A percentile compares a stretch with the other conserved stretches of the same genome.
phyloP scores from a whole-genome alignment of 176 grass and related monocot genomes.

The Coix lacrymajobi region DNA sequence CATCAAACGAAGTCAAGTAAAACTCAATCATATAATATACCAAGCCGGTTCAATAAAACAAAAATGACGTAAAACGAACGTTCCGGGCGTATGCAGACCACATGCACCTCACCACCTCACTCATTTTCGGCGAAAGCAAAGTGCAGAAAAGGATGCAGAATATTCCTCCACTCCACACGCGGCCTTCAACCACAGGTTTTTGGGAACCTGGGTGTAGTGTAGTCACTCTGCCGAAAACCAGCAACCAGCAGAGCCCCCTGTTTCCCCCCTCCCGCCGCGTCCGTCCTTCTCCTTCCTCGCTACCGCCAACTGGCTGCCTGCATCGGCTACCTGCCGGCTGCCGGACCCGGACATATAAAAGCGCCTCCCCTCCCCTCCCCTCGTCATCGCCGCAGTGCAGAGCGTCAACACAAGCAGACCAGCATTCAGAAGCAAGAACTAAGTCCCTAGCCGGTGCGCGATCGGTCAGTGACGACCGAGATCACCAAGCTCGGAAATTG shows the following conservation, averaged over 20 bases:
- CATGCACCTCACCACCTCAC: neutral
- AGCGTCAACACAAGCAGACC: neutral
- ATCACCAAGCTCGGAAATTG: neutral
- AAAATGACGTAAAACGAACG: neutral
- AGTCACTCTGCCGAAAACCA: conserved; percentile 23
- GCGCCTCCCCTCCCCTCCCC: neutral
- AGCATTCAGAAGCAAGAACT: neutral
- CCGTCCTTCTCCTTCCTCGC: neutral
- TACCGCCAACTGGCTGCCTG: neutral
- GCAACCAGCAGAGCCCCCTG: conserved; percentile 19
- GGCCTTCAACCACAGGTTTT: conserved; percentile 7
- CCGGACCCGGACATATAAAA: neutral
- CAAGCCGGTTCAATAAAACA: neutral
- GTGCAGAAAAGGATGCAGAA: neutral
- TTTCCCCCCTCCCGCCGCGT: neutral
- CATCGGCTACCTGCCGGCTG: neutral
- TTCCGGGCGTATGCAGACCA: neutral
- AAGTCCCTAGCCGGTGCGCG: neutral
- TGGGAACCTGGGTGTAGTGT: conserved; percentile 5
- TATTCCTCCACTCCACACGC: neutral
- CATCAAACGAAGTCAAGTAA: neutral
- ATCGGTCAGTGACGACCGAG: neutral
- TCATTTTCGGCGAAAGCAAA: neutral
- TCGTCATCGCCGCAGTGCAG: neutral
- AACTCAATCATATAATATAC: neutral